Percentiles rank a stretch among this genome's conserved stretches.
Evolutionary conservation across 202 grass and related monocot species (phyloP).

Genomic region (Carex arenaria): DNA sequence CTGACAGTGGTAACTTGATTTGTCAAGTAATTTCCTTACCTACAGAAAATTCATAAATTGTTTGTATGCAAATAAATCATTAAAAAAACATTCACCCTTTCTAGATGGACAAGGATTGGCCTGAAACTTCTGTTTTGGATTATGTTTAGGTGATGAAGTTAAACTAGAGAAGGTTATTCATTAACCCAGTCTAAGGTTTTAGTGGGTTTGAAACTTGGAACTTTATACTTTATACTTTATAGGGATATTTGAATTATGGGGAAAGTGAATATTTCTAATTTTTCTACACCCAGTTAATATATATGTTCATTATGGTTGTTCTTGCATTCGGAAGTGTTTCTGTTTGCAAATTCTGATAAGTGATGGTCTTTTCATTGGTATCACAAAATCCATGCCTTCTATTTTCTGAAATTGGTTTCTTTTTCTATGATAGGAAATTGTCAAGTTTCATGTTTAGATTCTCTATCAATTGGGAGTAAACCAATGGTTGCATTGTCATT

Average conservation of each 20-base stretch:
- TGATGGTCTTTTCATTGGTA: neutral
- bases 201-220: neutral
- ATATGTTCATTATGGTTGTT: neutral
- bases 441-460: slow-evolving; percentile 64
- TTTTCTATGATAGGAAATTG: slow-evolving; percentile 46
- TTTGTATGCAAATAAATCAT: neutral
- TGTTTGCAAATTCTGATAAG: neutral
- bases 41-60: neutral
- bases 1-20: slow-evolving; percentile 42
- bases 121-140: neutral
- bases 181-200: neutral
- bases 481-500: slow-evolving; percentile 97
- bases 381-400: neutral
- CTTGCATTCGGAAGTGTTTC: neutral
- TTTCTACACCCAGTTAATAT: neutral
- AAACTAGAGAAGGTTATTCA: neutral
- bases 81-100: neutral
- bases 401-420: slow-evolving; percentile 15
- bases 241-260: neutral
- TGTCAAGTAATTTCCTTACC: neutral
- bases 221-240: neutral
- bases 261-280: neutral
- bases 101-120: neutral
- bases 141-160: neutral
- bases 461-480: slow-evolving; percentile 63